These are phyloP conservation scores for Saccharomycopsis capsularis DNA, from an alignment of 805 yeast genomes.

Conservation along the genomic window DNA sequence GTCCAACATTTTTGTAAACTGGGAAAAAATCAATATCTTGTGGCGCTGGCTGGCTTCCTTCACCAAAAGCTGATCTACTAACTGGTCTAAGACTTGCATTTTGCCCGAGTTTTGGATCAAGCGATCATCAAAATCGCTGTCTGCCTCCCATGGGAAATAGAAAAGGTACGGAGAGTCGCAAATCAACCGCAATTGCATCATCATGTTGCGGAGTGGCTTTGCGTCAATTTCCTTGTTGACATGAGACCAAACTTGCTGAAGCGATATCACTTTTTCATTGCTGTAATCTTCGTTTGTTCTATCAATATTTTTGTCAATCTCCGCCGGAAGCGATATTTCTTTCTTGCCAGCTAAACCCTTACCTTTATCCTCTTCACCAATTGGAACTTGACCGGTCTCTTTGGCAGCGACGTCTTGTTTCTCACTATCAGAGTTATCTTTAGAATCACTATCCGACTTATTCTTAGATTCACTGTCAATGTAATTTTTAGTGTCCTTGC, in stretches of 20 bases:
- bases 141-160: slow-evolving; percentile 67
- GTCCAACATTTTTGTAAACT: slow-evolving; percentile 79
- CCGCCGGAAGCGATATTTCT: neutral
- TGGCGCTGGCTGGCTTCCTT: slow-evolving; percentile 45
- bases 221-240: slow-evolving; percentile 37
- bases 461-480: too few species aligned
- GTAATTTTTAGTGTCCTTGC: too few species aligned
- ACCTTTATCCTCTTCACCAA: neutral
- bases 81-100: slow-evolving; percentile 35
- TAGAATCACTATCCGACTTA: too few species aligned
- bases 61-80: slow-evolving; percentile 57
- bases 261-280: neutral
- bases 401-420: neutral
- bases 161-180: slow-evolving; percentile 84
- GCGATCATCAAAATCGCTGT: slow-evolving; percentile 33
- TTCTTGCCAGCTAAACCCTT: too few species aligned
- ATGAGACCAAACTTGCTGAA: slow-evolving; percentile 26
- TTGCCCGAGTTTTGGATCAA: slow-evolving; percentile 63
- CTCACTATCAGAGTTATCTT: neutral
- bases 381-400: neutral
- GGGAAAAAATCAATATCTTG: slow-evolving; percentile 77
- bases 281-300: neutral
- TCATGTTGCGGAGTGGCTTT: slow-evolving; percentile 54
- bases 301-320: neutral
- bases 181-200: slow-evolving; percentile 79